phyloP scores from a whole-genome alignment of 2,329 filamentous ascomycete species.

The Penicillium digitatum region DNA sequence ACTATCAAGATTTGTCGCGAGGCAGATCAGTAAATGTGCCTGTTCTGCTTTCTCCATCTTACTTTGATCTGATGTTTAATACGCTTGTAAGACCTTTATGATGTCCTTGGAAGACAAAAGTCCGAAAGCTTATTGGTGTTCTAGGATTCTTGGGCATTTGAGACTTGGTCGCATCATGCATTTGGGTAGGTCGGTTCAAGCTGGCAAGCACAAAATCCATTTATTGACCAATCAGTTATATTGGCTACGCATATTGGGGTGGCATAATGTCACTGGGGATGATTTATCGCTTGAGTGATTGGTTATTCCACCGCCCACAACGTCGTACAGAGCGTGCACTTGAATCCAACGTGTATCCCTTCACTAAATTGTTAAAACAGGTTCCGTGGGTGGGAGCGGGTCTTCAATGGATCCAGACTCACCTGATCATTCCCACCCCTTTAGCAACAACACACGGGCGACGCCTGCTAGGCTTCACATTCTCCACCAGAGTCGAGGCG shows the following conservation, averaged over 20 bases:
- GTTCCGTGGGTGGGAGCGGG: conserved; percentile 1
- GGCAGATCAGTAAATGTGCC: conserved; percentile 20
- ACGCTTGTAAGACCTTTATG: conserved; percentile 32
- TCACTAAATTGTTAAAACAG: not conserved
- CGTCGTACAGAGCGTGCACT: not conserved
- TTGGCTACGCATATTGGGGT: conserved; percentile 42
- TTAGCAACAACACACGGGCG: conserved; percentile 41
- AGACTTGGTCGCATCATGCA: conserved; percentile 34
- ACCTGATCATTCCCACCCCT: conserved; percentile 45
- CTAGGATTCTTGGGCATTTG: conserved; percentile 33
- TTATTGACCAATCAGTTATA: conserved; percentile 14
- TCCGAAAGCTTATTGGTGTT: not conserved
- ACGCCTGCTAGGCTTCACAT: conserved; percentile 43
- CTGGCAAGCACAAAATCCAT: not conserved
- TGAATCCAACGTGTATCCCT: conserved; percentile 1
- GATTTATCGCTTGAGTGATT: conserved; percentile 26
- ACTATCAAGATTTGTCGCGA: conserved; percentile 29
- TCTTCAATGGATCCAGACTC: conserved; percentile 34
- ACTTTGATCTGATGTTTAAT: conserved; percentile 29
- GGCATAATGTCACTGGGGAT: conserved; percentile 36
- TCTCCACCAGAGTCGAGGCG: conserved; percentile 49
- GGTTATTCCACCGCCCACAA: conserved; percentile 17
- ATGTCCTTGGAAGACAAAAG: not conserved
- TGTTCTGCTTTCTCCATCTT: conserved; percentile 31
- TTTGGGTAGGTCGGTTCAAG: conserved; percentile 32